Base-by-base conservation (phyloP, 768 basidiomycete genomes). In the Leccinum uliginosum region DNA sequence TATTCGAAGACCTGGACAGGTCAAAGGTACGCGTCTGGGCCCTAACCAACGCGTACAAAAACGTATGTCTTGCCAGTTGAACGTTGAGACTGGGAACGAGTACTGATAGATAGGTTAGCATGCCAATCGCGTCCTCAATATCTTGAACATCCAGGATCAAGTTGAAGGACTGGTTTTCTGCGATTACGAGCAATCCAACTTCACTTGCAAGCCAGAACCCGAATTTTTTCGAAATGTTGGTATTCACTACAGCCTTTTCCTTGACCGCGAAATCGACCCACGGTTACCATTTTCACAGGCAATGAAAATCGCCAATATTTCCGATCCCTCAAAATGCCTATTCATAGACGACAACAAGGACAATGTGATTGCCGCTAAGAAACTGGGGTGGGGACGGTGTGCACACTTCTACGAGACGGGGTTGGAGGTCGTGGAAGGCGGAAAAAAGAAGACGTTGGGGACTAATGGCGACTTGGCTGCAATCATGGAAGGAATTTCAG, bases 21-120 rank as follows among this genome's bases (percentile, higher is more conserved):
- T 78, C 76, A 27, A 92, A 89, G 68, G 82, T 78, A 9, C 80
- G 83, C n/a, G 84, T 93, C 5, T 93, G 91, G 91, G 90, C 82
- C 3, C 72, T 93, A 44, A 94, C 92, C 4, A 94, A 94, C 66
- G 92, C 92, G 11, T 93, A 92, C 68, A 77, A 78, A 54, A 76
- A 81, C 23, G 91, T 91, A 70, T 21, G 71, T 54, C 26, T 12
- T n/a, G 46, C 78, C 71, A 43, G 4, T 46, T 27, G 40, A 32
- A 32, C 12, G 35, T 6, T 19, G 9, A 34, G 23, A 21, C 19
- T 27, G 32, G 23, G 38, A 32, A n/a, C 24, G 8, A 55, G 44
- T 54, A 49, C 64, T 61, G 43, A 61, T 21, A 7, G 49, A 50
- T 8, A 43, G 19, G 32, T 4, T 62, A 94, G 91, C 92, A 94